phyloP scores from a whole-genome alignment of 768 basidiomycete species.

The Scleroderma citrinum region DNA sequence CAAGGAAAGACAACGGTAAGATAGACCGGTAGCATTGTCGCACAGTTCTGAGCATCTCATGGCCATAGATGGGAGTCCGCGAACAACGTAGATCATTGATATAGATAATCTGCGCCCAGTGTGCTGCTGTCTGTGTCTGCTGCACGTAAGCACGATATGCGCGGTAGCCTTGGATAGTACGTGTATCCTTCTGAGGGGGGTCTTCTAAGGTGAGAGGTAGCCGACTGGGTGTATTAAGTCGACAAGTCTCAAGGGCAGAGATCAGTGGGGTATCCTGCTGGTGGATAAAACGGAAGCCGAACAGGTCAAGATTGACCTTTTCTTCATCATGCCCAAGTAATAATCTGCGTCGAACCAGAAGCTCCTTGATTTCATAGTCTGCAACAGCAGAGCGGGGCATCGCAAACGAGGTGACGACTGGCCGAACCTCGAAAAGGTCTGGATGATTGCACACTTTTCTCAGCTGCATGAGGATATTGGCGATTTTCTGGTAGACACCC shows the following conservation, averaged over 20 bases:
- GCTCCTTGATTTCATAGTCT: constrained; percentile 81
- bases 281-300: constrained; percentile 60
- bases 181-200: constrained; percentile 66
- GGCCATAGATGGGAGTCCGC: constrained; percentile 36
- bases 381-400: constrained; percentile 71
- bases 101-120: constrained; percentile 67
- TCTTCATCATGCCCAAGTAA: constrained; percentile 50
- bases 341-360: constrained; percentile 75
- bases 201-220: constrained; percentile 53
- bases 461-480: constrained; percentile 96
- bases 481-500: constrained; percentile 82
- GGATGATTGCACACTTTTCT: constrained; percentile 97
- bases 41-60: constrained; percentile 40
- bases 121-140: constrained; percentile 45
- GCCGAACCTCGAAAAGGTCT: constrained; percentile 85
- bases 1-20: constrained; percentile 43
- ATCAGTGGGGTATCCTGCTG: constrained; percentile 48
- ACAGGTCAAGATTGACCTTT: constrained; percentile 50
- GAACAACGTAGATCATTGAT: constrained; percentile 70
- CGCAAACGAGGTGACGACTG: constrained; percentile 71
- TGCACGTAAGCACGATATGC: constrained; percentile 44
- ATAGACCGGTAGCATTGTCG: constrained; percentile 40
- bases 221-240: constrained; percentile 53
- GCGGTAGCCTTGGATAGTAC: constrained; percentile 69
- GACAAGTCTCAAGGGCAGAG: constrained; percentile 46